Percentiles rank a stretch among this genome's conserved stretches.
Evolutionary conservation across 371 early-diverging fungal species (phyloP).

Genomic region (Amoeboaphelidium occidentale): DNA sequence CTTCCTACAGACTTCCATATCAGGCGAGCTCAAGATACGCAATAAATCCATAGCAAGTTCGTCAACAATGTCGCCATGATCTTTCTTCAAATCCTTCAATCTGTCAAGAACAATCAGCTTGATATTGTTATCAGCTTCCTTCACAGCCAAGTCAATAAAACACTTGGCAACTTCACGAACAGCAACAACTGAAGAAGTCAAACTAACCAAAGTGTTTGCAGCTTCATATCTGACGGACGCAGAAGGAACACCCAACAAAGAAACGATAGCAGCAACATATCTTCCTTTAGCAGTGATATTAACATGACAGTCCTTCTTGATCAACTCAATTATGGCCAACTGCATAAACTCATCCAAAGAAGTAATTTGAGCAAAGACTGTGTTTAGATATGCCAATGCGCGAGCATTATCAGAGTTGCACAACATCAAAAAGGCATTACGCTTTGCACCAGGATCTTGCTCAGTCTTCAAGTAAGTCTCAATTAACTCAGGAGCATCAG

Average conservation of each 20-base stretch:
- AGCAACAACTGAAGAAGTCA: constrained; percentile 66
- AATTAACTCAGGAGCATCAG: constrained; percentile 83
- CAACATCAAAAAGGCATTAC: constrained; percentile 81
- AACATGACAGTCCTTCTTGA: constrained; percentile 57
- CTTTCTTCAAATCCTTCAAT: constrained; percentile 45
- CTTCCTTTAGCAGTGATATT: constrained; percentile 22
- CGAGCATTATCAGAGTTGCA: constrained; percentile 39
- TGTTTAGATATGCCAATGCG: constrained; percentile 61
- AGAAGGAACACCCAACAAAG: constrained; percentile 46
- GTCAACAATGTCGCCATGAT: constrained; percentile 63
- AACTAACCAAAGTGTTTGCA: constrained; percentile 58
- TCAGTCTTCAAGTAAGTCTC: constrained; percentile 25
- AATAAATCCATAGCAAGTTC: constrained; percentile 81
- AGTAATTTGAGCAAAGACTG: constrained; percentile 39
- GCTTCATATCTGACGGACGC: constrained; percentile 91
- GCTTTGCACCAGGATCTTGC: constrained; percentile 67
- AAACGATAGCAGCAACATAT: constrained; percentile 66
- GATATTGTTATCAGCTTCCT: constrained; percentile 89
- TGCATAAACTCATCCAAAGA: constrained; percentile 74
- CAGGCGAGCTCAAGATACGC: constrained; percentile 64
- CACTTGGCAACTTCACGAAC: constrained; percentile 29
- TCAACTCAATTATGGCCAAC: constrained; percentile 72
- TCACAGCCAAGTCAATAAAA: constrained; percentile 64
- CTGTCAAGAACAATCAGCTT: constrained; percentile 85
- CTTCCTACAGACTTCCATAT: constrained; percentile 81